Evolutionary conservation across 1,139 yeast species (phyloP), one percentile per base, ranked within the genome.

Genomic region (Lodderomyces pseudojiufengensis): DNA sequence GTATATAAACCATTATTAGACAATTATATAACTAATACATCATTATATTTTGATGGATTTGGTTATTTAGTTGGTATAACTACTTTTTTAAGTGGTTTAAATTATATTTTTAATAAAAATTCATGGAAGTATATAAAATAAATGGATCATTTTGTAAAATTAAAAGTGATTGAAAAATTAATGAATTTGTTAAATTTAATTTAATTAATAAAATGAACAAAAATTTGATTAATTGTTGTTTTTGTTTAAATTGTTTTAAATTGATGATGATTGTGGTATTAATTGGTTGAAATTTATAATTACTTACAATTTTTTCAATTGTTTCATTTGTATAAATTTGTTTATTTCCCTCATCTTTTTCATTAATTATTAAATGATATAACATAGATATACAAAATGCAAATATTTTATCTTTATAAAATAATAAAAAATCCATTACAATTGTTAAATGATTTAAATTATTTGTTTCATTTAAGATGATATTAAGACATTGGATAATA

Each of bases 21-120:
- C 38, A 45, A 58, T 39, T 48, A n/a, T 42, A 35, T 20, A n/a
- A n/a, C n/a, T n/a, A n/a, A n/a, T n/a, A n/a, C n/a, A n/a, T n/a
- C n/a, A n/a, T n/a, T n/a, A n/a, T n/a, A n/a, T n/a, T n/a, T 39
- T 40, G 47, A 44, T 28, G 51, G 38, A 27, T 50, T 59, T 27
- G 58, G 50, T 15, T 41, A 40, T 9, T 28, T 82, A 4, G 95
- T 88, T 4, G 90, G 90, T 0, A 47, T 70, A 1, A 88, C 97
- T 2, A 90, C 97, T 0, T 52, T 84, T 1, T 57, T 78, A 45
- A 84, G 95, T 54, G 97, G 96, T 0, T 58, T 80, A 16, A 80
- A 90, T 8, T 90, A 90, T 56, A 63, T 83, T 2, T 74, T 83
- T 48, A 73, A 83, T 38, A 80, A 73, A 44, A 70, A 71, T 39